A percentile compares a stretch with the other conserved stretches of the same genome.
These are phyloP conservation scores for Cladophialophora bantiana DNA, from an alignment of 2,329 filamentous ascomycete genomes.

Conservation along the genomic window DNA sequence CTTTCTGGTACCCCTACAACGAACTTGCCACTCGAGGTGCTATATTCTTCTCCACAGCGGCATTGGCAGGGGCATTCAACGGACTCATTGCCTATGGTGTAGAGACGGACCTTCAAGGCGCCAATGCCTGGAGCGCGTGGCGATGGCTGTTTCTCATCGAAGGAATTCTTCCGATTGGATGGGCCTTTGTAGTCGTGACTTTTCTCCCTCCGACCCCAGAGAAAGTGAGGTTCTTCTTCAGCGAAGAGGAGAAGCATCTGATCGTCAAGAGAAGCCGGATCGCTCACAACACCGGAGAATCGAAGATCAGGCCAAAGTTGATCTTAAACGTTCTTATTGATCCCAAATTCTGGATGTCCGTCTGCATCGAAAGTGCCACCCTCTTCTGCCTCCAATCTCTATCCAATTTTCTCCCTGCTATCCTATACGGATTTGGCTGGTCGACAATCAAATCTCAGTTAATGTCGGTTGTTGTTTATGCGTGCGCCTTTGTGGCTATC, in stretches of 20 bases:
- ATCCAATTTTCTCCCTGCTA: slow-evolving; percentile 32
- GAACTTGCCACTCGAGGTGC: slow-evolving; percentile 52
- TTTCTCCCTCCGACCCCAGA: slow-evolving; percentile 26
- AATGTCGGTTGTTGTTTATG: slow-evolving; percentile 34
- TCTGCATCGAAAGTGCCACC: slow-evolving; percentile 17
- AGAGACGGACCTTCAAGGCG: slow-evolving; percentile 57
- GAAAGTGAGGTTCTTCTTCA: slow-evolving; percentile 19
- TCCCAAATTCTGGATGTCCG: slow-evolving; percentile 33
- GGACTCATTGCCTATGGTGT: slow-evolving; percentile 60
- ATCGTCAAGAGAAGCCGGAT: slow-evolving; percentile 22
- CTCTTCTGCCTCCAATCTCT: slow-evolving; percentile 28
- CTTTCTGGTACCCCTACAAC: slow-evolving; percentile 50
- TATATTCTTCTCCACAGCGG: slow-evolving; percentile 55
- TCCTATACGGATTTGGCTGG: slow-evolving; percentile 31
- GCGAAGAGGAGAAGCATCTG: slow-evolving; percentile 24
- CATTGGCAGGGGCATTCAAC: slow-evolving; percentile 59
- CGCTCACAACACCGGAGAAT: slow-evolving; percentile 30
- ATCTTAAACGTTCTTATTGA: slow-evolving; percentile 25
- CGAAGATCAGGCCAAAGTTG: slow-evolving; percentile 26
- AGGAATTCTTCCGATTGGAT: slow-evolving; percentile 42
- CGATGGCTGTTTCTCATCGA: slow-evolving; percentile 60
- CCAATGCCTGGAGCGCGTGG: slow-evolving; percentile 51
- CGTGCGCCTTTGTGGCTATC: slow-evolving; percentile 28
- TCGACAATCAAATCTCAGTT: slow-evolving; percentile 28
- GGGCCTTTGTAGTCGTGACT: slow-evolving; percentile 23